Evolutionary conservation across 495 filamentous ascomycete species (phyloP), one percentile per base, ranked within the genome.

Genomic region (Penicillium coffeae): DNA sequence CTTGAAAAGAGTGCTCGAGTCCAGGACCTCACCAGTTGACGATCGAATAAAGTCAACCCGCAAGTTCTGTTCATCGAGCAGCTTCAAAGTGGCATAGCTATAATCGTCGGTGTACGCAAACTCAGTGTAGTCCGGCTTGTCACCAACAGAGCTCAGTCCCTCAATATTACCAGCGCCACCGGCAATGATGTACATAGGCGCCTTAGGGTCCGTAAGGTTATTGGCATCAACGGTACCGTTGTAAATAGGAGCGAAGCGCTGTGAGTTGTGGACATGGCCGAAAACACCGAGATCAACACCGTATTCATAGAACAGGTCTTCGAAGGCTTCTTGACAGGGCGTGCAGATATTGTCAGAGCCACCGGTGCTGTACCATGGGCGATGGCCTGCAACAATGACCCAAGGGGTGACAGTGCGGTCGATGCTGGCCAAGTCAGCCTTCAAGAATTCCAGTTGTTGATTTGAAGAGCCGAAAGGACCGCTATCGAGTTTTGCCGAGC

Each of bases 261-360:
- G 73, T 25, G 75, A 77, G 58, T 78, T 80, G 50, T 85, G 82
- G 15, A 78, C 75, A 55, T 85, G 82, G 2, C 82, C 82, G 59
- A 80, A 80, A 8, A 84, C 72, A 21, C 66, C 79, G 7, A 85
- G 59, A 51, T 85, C 82, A 15, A 85, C 81, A 8, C 78, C 78
- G 57, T 84, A 82, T 38, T 72, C 66, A 59, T 78, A 78, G 21
- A 83, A 60, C 8, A 85, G 50, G 8, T 70, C 64, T 61, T 85
- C 81, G 45, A 85, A 85, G 6, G 76, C 77, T 4, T 55, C 59
- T 47, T 79, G 75, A 71, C 81, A 85, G 0, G 73, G 55, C 19
- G 41, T 54, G 68, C 81, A 84, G 8, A 38, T 35, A 21, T 71
- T 60, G 13, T 64, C 70, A 1, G 48, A 47, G 20, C 60, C 70